Percentiles rank a stretch among this genome's conserved stretches.
Evolutionary conservation across 371 early-diverging fungal genomes (phyloP).

Genomic region (Lichtheimia hyalospora): DNA sequence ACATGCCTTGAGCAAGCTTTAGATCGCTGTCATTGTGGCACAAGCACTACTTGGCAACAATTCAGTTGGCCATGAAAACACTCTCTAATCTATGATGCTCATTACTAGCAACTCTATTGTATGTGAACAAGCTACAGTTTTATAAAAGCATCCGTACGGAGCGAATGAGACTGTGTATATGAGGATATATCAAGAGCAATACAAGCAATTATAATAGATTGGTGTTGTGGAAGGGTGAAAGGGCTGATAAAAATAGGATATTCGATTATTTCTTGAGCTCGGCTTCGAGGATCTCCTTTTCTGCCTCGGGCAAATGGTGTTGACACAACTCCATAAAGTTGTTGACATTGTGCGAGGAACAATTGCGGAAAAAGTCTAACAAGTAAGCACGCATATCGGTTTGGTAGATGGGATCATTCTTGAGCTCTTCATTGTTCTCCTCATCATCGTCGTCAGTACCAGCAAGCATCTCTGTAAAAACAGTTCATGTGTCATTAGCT

Average conservation of each 20-base stretch:
- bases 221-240: no score
- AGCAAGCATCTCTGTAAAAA: conserved; percentile 40
- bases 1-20: no score
- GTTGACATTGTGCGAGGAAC: conserved; percentile 58
- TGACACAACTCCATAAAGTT: conserved; percentile 53
- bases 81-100: no score
- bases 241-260: no score
- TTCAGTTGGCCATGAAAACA: no score
- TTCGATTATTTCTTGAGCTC: conserved; percentile 9
- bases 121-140: not conserved
- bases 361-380: conserved; percentile 71
- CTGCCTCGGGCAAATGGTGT: conserved; percentile 35
- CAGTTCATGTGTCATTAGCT: not conserved
- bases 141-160: no score
- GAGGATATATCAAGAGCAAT: no score
- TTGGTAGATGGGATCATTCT: conserved; percentile 73
- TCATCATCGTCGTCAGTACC: conserved; percentile 65
- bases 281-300: conserved; percentile 22
- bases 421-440: conserved; percentile 72
- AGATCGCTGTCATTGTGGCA: no score
- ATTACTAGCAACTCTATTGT: not conserved
- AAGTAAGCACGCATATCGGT: conserved; percentile 70
- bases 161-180: no score
- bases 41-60: no score
- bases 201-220: no score